Percentiles rank a stretch among this genome's conserved stretches.
Conservation (phyloP, 345 rosid genomes). For the Camelina hispida region DNA sequence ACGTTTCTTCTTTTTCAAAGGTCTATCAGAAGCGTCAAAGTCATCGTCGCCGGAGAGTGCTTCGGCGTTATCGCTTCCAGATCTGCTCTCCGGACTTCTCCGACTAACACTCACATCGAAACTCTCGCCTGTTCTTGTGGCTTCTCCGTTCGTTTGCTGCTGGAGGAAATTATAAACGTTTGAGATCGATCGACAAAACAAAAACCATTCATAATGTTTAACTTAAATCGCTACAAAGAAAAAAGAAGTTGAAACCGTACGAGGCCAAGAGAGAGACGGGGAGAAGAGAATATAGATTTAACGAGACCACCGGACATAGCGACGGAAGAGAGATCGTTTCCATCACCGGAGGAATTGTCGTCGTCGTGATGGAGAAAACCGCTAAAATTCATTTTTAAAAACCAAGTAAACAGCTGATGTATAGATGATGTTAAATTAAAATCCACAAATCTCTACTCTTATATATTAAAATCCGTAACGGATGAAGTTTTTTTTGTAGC, state of each 20-base stretch:
- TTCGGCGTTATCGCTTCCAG: slow-evolving; percentile 82
- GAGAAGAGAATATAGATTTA: slow-evolving; percentile 43
- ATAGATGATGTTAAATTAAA: not conserved
- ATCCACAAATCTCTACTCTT: not conserved
- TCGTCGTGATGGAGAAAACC: slow-evolving; percentile 35
- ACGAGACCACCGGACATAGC: slow-evolving; percentile 38
- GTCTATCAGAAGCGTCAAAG: slow-evolving; percentile 49
- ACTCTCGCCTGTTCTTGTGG: slow-evolving; percentile 31
- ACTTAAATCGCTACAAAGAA: not conserved
- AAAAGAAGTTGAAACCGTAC: slow-evolving; percentile 34
- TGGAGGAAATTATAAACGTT: not conserved
- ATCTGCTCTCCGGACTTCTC: slow-evolving; percentile 76
- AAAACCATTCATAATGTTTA: not conserved
- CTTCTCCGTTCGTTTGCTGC: slow-evolving; percentile 49
- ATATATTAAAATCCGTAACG: not conserved
- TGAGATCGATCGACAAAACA: slow-evolving; percentile 1
- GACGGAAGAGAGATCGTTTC: slow-evolving; percentile 21
- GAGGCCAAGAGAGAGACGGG: slow-evolving; percentile 52
- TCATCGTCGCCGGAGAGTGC: slow-evolving; percentile 70
- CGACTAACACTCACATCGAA: slow-evolving; percentile 44
- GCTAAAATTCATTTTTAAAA: slow-evolving; percentile 42
- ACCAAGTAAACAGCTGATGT: not conserved
- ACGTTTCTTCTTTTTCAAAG: slow-evolving; percentile 73
- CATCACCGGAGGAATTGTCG: slow-evolving; percentile 31
- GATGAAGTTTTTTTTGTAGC: slow-evolving; percentile 8